Evolutionary conservation across 202 grass and related monocot genomes (phyloP), one percentile per base, ranked within the genome.

Genomic region (Bolboschoenoplectus hybrid): DNA sequence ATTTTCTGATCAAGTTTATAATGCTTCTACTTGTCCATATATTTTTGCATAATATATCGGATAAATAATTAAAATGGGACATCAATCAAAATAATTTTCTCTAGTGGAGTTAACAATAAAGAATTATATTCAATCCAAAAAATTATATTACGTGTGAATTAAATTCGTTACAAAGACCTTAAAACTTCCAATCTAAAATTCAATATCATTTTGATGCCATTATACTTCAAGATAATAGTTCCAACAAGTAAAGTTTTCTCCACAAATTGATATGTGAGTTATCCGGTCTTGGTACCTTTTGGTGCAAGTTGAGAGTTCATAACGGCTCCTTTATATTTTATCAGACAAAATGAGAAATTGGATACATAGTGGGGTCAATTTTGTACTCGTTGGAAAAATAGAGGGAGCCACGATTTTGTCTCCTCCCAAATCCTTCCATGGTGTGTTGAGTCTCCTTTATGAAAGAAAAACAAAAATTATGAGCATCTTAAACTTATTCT

Each of bases 361-460:
- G 63, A 51, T 68, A 68, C 81, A 52, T 50, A 83, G 63, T 83
- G 63, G 81, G 81, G 47, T 83, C 45, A 83, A 26, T 13, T 67
- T 83, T 65, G 79, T 82, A 45, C 43, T 44, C 9, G 58, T 82
- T 44, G 61, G 63, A 9, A 47, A 68, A 64, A 68, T 62, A 83
- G 81, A 83, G 81, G 81, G 63, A 55, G 81, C 60, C 81, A 83
- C 81, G 81, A 66, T 20, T 52, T 63, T 26, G 14, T 82, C 57
- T 45, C 55, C 16, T 20, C 57, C 80, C 80, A 62, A 62, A 65
- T 65, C 43, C 58, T 64, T 82, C 39, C 80, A 65, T 65, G 17
- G 65, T 82, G 19, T 77, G 12, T 77, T 55, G 47, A 51, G 47
- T 55, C 73, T 77, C 12, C 55, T 38, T 77, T 39, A 77, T 39